Conservation (phyloP, 202 grass and related monocot genomes). For the Schoenoplectus triqueter region DNA sequence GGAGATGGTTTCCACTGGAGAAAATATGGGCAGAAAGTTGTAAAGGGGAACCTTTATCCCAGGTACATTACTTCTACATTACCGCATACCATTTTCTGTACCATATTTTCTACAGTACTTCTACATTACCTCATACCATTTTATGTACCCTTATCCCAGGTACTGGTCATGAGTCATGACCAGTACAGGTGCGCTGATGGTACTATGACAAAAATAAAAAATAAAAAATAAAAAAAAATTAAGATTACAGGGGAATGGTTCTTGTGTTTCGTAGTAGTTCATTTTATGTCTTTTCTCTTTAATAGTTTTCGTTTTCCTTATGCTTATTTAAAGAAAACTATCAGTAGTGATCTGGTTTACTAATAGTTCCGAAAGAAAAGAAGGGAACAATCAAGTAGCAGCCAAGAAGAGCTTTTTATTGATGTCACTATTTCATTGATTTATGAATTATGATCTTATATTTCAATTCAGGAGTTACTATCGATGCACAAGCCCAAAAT, state of each 20-base stretch:
- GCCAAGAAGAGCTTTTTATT: background rate
- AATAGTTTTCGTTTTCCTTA: background rate
- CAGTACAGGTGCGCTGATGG: background rate
- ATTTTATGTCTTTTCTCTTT: conserved; percentile 12
- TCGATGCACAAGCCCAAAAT: conserved; percentile 51
- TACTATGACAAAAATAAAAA: background rate
- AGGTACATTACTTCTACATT: conserved; percentile 37
- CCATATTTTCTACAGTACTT: background rate
- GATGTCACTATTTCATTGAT: background rate
- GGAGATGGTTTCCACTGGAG: conserved; percentile 59
- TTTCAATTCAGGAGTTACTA: conserved; percentile 57
- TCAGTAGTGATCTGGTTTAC: background rate
- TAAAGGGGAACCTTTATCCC: conserved; percentile 61
- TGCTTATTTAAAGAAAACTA: background rate
- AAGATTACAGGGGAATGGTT: background rate
- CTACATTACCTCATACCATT: conserved; percentile 1
- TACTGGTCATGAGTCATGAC: background rate
- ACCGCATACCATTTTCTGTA: no score
- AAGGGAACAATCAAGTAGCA: background rate
- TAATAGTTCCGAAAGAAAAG: background rate
- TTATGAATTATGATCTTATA: background rate
- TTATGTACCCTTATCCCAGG: background rate
- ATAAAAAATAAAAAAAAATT: no score
- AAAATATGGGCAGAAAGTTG: conserved; percentile 69
- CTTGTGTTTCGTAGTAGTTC: background rate